Evolutionary conservation across 1,139 yeast genomes (phyloP).

Genomic region (Suhomyces yuchorum): DNA sequence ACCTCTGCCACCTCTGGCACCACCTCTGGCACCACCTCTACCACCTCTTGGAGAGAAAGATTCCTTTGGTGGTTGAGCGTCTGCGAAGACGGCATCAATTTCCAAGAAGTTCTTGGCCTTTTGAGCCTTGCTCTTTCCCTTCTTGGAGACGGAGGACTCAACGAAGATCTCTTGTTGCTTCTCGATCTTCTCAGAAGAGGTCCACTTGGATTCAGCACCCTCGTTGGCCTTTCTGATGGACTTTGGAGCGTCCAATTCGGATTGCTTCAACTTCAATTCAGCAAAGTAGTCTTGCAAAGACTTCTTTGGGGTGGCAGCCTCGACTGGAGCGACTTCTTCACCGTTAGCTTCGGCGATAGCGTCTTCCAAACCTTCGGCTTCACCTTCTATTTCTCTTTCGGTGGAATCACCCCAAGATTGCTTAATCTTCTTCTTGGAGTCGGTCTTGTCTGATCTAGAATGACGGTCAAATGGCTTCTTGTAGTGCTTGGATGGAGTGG

Average conservation of each 20-base stretch:
- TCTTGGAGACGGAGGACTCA: slow-evolving; percentile 60
- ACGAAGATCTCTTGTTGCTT: slow-evolving; percentile 60
- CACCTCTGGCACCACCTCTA: slow-evolving; percentile 38
- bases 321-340: slow-evolving; percentile 33
- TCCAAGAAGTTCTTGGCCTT: slow-evolving; percentile 74
- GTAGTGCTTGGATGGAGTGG: slow-evolving; percentile 55
- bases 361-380: slow-evolving; percentile 63
- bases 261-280: slow-evolving; percentile 55
- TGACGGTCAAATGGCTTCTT: slow-evolving; percentile 79
- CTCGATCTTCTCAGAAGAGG: slow-evolving; percentile 61
- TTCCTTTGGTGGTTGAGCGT: slow-evolving; percentile 30
- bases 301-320: slow-evolving; percentile 51
- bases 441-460: slow-evolving; percentile 79
- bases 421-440: slow-evolving; percentile 79
- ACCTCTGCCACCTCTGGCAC: slow-evolving; percentile 24
- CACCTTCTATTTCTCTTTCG: slow-evolving; percentile 60
- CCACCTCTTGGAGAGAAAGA: slow-evolving; percentile 27
- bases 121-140: slow-evolving; percentile 59
- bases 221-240: slow-evolving; percentile 58
- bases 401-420: slow-evolving; percentile 85
- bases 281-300: slow-evolving; percentile 76
- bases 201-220: slow-evolving; percentile 60
- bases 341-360: slow-evolving; percentile 52
- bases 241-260: slow-evolving; percentile 45
- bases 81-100: slow-evolving; percentile 65